Base-by-base conservation (phyloP, 2,329 filamentous ascomycete species). In the Acarospora socialis region DNA sequence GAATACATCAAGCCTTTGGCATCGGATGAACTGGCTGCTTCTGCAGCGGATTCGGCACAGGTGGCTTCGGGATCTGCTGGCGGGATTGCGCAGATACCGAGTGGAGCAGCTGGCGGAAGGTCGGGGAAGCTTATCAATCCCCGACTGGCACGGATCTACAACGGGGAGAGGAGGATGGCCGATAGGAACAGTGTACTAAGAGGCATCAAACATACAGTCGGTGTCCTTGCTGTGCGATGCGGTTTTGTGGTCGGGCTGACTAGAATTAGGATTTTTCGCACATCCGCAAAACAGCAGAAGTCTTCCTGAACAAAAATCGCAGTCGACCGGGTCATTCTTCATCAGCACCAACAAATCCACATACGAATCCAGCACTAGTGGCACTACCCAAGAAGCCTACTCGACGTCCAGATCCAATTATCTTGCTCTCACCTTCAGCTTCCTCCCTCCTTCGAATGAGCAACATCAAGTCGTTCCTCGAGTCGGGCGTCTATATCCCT, bases 391-490 rank as follows among this genome's bases (percentile, higher is more conserved):
- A 60, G 40, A 61, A 59, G 42, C 46, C 51, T 37, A 46, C 43
- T 28, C 66, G 70, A 31, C 61, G 68, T 21, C 63, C 65, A 22
- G 68, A 93, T 52, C 90, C 90, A 29, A 98, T 98, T 57, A 94
- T 98, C 53, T 76, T 98, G 17, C 77, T 98, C 39, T 95, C 90
- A 0, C 90, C 90, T 1, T 95, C 87, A 2, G 90, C 87, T 7
- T 94, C 87, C 2, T 92, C 86, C 2, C 73, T 95, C 29, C 75
- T 98, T 21, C 84, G 87, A 53, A 83, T 95, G 72, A 81, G 82
- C 32, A 98, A 98, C 54, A 83, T 92, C 56, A 92, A 92, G 51
- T 77, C 81, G 18, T 95, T 98, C 66, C 78, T 98, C 42, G 78
- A 87, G 53, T 70, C 76, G 35, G 86, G 86, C 35, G 65, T 77